Conservation (phyloP, 2,329 filamentous ascomycete species). For the Alternaria novae-zelandiae region DNA sequence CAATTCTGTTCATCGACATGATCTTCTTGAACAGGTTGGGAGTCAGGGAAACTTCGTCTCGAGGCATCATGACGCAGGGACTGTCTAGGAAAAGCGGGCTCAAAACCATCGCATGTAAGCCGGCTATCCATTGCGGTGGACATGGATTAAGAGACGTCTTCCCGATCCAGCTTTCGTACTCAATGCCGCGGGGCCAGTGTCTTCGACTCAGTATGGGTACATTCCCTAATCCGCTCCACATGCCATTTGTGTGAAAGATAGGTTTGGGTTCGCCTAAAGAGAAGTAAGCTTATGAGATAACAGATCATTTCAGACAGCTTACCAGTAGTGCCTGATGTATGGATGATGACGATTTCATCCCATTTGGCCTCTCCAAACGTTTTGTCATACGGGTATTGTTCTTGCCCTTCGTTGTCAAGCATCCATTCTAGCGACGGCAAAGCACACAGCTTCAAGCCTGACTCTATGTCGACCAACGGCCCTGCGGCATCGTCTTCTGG, state of each 20-base stretch:
- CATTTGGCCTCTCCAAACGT: constrained; percentile 18
- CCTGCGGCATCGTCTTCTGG: neutral
- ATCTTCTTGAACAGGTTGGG: constrained; percentile 16
- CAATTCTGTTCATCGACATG: neutral
- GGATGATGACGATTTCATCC: constrained; percentile 23
- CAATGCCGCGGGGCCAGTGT: constrained; percentile 22
- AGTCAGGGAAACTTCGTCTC: constrained; percentile 1
- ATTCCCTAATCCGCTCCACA: neutral
- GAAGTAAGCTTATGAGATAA: neutral
- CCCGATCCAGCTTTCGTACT: constrained; percentile 19
- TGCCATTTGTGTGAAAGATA: neutral
- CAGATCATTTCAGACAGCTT: neutral
- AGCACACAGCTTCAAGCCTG: neutral
- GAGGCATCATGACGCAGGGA: constrained; percentile 12
- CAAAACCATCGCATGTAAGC: constrained; percentile 12
- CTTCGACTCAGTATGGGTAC: constrained; percentile 1
- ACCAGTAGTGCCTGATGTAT: constrained; percentile 29
- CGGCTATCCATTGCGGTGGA: constrained; percentile 27
- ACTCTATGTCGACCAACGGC: neutral
- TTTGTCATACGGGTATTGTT: constrained; percentile 15
- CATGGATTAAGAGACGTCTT: constrained; percentile 15
- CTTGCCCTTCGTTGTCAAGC: neutral
- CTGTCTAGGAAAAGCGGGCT: constrained; percentile 13
- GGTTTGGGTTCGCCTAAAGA: neutral
- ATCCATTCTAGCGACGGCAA: neutral